phyloP scores from a whole-genome alignment of 306 rosid species.

The Herpetospermum pedunculosum region DNA sequence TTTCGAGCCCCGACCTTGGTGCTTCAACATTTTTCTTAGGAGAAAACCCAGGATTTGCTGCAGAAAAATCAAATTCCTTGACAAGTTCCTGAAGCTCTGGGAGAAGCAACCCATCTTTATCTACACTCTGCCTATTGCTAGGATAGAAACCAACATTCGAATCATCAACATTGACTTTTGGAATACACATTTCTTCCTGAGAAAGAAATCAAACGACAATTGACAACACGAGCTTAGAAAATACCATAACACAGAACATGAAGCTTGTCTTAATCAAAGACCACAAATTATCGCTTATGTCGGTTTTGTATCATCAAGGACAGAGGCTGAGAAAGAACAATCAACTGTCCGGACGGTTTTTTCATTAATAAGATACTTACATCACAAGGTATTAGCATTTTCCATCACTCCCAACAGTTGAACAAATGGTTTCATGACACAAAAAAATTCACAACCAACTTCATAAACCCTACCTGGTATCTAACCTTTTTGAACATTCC shows the following conservation, averaged over 20 bases:
- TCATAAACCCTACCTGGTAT: background rate
- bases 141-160: constrained; percentile 29
- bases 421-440: background rate
- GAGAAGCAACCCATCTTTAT: constrained; percentile 35
- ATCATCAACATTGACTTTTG: constrained; percentile 20
- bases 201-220: background rate
- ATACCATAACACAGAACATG: background rate
- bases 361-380: background rate
- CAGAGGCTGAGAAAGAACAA: background rate
- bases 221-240: background rate
- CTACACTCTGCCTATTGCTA: constrained; percentile 22
- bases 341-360: background rate
- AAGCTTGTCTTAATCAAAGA: background rate
- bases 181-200: constrained; percentile 48
- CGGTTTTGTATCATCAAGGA: background rate
- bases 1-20: constrained; percentile 23
- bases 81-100: constrained; percentile 40
- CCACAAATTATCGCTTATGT: background rate
- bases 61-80: constrained; percentile 35
- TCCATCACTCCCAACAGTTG: background rate
- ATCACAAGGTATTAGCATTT: background rate
- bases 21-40: constrained; percentile 32
- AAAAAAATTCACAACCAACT: background rate
- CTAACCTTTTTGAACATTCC: background rate
- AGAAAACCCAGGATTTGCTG: constrained; percentile 21